These are phyloP conservation scores for Pisolithus sp. DNA, from an alignment of 768 basidiomycete genomes.

Conservation along the genomic window DNA sequence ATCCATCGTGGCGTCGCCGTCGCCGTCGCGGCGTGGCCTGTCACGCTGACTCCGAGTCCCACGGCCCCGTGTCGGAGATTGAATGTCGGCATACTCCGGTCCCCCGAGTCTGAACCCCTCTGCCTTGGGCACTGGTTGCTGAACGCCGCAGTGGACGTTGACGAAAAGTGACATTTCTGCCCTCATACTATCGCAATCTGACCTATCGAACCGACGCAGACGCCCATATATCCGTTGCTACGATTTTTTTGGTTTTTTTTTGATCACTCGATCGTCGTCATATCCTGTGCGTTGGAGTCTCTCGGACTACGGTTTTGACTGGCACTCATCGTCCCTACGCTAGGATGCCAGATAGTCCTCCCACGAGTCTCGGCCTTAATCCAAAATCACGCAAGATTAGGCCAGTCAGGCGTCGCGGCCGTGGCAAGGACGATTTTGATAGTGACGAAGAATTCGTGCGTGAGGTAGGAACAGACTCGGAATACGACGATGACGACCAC, in stretches of 20 bases:
- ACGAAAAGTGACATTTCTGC: too few relatives aligned
- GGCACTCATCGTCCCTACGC: constrained; percentile 12
- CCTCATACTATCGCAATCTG: too few relatives aligned
- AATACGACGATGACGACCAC: constrained; percentile 51
- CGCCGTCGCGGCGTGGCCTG: too few relatives aligned
- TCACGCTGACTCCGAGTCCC: constrained; percentile 12
- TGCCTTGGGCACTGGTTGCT: constrained; percentile 22
- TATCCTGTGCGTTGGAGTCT: too few relatives aligned
- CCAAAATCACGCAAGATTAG: constrained; percentile 35
- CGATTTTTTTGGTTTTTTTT: too few relatives aligned
- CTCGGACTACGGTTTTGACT: background rate
- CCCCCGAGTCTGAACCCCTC: constrained; percentile 12
- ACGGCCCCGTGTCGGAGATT: constrained; percentile 21
- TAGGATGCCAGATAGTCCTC: constrained; percentile 42
- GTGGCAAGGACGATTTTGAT: constrained; percentile 50
- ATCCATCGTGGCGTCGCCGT: background rate
- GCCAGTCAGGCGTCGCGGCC: constrained; percentile 54
- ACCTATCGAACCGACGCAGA: too few relatives aligned
- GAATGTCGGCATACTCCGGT: constrained; percentile 22
- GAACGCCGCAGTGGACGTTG: constrained; percentile 7
- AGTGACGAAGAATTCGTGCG: constrained; percentile 78
- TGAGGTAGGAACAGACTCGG: constrained; percentile 66
- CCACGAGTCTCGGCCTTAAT: constrained; percentile 29
- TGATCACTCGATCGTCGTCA: too few relatives aligned
- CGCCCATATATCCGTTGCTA: too few relatives aligned